phyloP scores from a whole-genome alignment of 2,329 filamentous ascomycete genomes.

The Cytospora schulzeri region DNA sequence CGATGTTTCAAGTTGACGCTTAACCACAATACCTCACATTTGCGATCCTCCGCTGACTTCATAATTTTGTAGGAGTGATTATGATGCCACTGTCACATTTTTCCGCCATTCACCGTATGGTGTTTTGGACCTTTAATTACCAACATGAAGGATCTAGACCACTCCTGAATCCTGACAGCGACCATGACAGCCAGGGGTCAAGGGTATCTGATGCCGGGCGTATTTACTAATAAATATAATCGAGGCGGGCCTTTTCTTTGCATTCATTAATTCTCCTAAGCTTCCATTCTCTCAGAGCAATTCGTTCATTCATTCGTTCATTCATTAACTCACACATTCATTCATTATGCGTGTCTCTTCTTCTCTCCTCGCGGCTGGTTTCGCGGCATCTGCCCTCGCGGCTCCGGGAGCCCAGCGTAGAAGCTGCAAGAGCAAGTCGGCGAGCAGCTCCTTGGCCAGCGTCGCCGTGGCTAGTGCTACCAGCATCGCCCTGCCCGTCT shows the following conservation, averaged over 20 bases:
- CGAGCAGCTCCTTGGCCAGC: background rate
- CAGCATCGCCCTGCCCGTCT: background rate
- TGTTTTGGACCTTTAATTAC: slow-evolving; percentile 6
- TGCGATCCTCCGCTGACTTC: background rate
- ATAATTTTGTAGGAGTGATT: slow-evolving; percentile 1
- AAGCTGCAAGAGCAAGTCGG: slow-evolving; percentile 6
- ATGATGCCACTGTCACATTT: slow-evolving; percentile 16
- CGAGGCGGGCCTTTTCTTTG: background rate
- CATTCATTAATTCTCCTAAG: background rate
- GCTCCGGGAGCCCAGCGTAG: slow-evolving; percentile 22
- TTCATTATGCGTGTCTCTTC: slow-evolving; percentile 28
- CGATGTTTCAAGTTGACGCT: slow-evolving; percentile 21
- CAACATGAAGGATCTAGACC: slow-evolving; percentile 7
- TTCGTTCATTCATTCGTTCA: slow-evolving; percentile 2
- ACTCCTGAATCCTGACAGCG: slow-evolving; percentile 10
- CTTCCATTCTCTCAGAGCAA: slow-evolving; percentile 1
- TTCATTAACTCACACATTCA: slow-evolving; percentile 7
- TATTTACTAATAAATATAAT: slow-evolving; percentile 9
- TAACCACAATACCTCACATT: slow-evolving; percentile 11
- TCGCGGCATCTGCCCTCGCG: slow-evolving; percentile 27
- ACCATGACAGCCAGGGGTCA: background rate
- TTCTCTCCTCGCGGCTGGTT: slow-evolving; percentile 29
- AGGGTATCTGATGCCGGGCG: background rate
- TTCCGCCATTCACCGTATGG: slow-evolving; percentile 13
- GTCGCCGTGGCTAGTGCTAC: background rate